Evolutionary conservation across 441 rosid species (phyloP), one percentile per base, ranked within the genome.

Genomic region (Omphalea diandra): DNA sequence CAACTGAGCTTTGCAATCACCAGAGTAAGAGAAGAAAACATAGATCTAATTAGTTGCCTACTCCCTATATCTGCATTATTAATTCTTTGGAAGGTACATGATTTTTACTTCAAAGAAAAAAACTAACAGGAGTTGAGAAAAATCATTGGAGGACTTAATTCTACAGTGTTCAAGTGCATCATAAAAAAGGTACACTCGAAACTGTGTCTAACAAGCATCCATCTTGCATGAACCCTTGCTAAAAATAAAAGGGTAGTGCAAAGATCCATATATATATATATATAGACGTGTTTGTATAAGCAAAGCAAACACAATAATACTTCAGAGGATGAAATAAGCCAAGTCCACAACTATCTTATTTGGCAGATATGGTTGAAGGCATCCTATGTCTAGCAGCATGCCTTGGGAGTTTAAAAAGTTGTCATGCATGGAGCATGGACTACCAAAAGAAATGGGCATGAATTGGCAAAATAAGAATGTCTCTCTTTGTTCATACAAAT

Each of bases 61-160:
- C 47, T 35, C 53, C 26, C 2, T n/a, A 36, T 26, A 55, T 69
- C 26, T 35, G 56, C 38, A 36, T 29, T 31, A 29, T 46, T 20
- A 54, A 53, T 53, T 54, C 56, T 35, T 67, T 50, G 17, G 27
- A 55, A 55, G 64, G 35, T 12, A 10, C n/a, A n/a, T n/a, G n/a
- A n/a, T n/a, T n/a, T n/a, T n/a, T n/a, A n/a, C n/a, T n/a, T n/a
- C n/a, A n/a, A n/a, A n/a, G n/a, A n/a, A n/a, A n/a, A n/a, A n/a
- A n/a, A n/a, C n/a, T n/a, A n/a, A n/a, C n/a, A n/a, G n/a, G n/a
- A n/a, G n/a, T n/a, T n/a, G n/a, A n/a, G n/a, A n/a, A n/a, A n/a
- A n/a, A n/a, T n/a, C n/a, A n/a, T n/a, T n/a, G n/a, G n/a, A n/a
- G n/a, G n/a, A n/a, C n/a, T n/a, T n/a, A n/a, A n/a, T n/a, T n/a